These are phyloP conservation scores for Sequoia sempervirens DNA, from an alignment of 75 land plant genomes.

Conservation along the genomic window DNA sequence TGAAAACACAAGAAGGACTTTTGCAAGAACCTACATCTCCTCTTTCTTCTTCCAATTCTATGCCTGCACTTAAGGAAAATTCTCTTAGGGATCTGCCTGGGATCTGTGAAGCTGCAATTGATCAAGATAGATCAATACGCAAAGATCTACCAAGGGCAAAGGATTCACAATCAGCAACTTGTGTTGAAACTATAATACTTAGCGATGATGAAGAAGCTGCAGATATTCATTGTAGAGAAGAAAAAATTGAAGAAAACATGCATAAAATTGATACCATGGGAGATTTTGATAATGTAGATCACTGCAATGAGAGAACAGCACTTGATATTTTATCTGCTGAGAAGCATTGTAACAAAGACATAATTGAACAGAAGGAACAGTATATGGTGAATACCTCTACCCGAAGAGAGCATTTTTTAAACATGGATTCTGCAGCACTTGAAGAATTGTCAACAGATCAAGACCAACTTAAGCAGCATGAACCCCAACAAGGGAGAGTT, in stretches of 20 bases:
- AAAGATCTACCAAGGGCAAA: background rate
- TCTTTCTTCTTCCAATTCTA: background rate
- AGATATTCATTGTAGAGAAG: background rate
- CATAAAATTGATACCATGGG: background rate
- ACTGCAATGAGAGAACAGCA: background rate
- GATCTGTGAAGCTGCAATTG: conserved; percentile 3
- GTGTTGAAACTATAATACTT: conserved; percentile 15
- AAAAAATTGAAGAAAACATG: background rate
- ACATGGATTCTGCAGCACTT: background rate
- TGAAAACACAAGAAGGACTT: background rate
- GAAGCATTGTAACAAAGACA: background rate
- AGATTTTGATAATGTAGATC: background rate
- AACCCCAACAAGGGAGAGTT: background rate
- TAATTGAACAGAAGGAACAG: background rate
- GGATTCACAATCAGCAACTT: background rate
- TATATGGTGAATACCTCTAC: background rate
- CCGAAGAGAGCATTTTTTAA: background rate
- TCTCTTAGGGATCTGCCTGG: background rate
- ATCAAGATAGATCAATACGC: background rate
- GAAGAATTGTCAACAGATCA: background rate
- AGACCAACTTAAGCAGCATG: background rate
- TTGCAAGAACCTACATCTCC: background rate
- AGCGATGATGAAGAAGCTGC: conserved; percentile 19
- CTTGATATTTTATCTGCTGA: conserved; percentile 3
- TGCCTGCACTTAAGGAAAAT: background rate